Conservation (phyloP, 1,139 yeast genomes). For the Debaryomyces sp. region DNA sequence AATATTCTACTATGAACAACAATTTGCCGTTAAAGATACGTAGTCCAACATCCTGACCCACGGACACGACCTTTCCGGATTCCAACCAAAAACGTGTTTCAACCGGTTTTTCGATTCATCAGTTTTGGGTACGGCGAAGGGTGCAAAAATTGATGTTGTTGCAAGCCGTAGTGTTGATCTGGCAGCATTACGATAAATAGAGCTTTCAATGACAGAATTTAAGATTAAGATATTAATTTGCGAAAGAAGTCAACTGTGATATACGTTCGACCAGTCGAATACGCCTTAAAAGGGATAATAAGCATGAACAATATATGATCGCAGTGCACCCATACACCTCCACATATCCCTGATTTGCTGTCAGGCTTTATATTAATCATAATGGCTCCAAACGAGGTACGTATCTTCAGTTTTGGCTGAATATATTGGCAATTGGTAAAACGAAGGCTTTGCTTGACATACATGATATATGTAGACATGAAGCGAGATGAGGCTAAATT, state of each 20-base stretch:
- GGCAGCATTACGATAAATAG: background rate
- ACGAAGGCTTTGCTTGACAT: too few relatives aligned
- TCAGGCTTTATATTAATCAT: background rate
- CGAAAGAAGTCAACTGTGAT: background rate
- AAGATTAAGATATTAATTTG: background rate
- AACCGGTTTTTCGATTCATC: background rate
- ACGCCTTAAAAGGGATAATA: too few relatives aligned
- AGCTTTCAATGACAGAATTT: too few relatives aligned
- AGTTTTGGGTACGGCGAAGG: background rate
- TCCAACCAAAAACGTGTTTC: background rate
- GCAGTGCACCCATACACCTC: background rate
- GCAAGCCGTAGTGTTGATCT: too few relatives aligned
- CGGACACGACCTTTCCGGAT: conserved; percentile 1
- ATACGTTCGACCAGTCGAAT: too few relatives aligned
- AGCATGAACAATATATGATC: background rate
- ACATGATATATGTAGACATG: background rate
- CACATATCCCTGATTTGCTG: background rate
- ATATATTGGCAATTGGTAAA: too few relatives aligned
- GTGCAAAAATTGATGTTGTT: background rate
- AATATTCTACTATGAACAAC: background rate
- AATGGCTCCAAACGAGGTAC: background rate
- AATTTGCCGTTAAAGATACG: conserved; percentile 1
- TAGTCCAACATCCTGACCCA: background rate
- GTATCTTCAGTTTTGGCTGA: too few relatives aligned
- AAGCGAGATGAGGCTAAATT: background rate